Evolutionary conservation across 108 stramenopile genomes (phyloP), one percentile per base, ranked within the genome.

Genomic region (Cyclotella kingstonii): DNA sequence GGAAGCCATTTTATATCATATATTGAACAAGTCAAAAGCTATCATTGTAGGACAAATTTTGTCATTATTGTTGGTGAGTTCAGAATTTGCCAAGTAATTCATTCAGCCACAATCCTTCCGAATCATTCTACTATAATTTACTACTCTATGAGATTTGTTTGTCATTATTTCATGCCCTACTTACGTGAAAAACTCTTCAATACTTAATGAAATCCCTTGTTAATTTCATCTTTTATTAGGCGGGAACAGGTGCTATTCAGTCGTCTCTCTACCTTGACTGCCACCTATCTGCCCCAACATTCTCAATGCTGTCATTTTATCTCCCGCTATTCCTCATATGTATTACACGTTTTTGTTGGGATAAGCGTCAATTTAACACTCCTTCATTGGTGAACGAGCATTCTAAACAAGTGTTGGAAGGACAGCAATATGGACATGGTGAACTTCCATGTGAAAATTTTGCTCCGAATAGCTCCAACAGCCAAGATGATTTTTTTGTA

Each of bases 211-310:
- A 29, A 15, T 38, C 28, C 29, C 49, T 17, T 39, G 4, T 49
- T 14, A 51, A 51, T 14, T 18, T 9, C 19, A 30, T 45, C 12
- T 10, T 46, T 44, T 28, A 34, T n/a, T 36, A 45, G 48, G 49
- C 67, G 44, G 56, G 61, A 36, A 73, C 71, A 14, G 63, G 71
- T 56, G 63, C 63, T 3, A 45, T 73, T 5, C 85, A 84, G 57
- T 80, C 86, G 0, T 71, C 78, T n/a, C 53, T 90, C 54, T 51
- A 83, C 26, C 63, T 85, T 23, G 67, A 84, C 10, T 90, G 89
- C 47, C 38, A 68, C 8, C 33, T 73, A 30, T 82, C 80, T 4
- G 86, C 83, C 2, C 85, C 89, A 0, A 73, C 75, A 36, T 85
- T 87, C 68, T 79, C 83, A 19, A 81, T 82, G 48, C 33, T 63